Evolutionary conservation across 805 yeast genomes (phyloP).

Genomic region (Schwanniomyces sp.): DNA sequence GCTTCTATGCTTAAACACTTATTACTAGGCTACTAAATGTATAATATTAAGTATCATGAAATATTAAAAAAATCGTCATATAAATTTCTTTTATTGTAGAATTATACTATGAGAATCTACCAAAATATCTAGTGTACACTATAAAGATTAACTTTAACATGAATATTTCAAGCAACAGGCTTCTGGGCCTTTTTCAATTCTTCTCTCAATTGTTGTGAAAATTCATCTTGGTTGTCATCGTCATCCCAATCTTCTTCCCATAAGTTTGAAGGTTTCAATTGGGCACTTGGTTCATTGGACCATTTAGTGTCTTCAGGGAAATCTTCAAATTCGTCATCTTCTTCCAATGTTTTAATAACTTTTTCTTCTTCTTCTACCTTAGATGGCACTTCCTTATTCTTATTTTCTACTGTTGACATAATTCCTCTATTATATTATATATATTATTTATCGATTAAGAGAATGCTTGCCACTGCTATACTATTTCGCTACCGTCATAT

Average conservation of each 20-base stretch:
- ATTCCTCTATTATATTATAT: background rate
- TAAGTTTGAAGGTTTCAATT: constrained; percentile 55
- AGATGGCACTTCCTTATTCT: background rate
- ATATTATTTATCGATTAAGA: background rate
- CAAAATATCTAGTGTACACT: background rate
- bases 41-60: constrained; percentile 1
- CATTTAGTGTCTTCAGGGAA: constrained; percentile 85
- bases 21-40: constrained; percentile 1
- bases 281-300: constrained; percentile 57
- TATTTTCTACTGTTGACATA: constrained; percentile 4
- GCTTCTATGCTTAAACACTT: constrained; percentile 77
- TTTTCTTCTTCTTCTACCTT: constrained; percentile 29
- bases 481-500: background rate
- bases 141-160: background rate
- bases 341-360: constrained; percentile 75
- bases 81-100: background rate
- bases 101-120: background rate
- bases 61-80: background rate
- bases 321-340: constrained; percentile 96
- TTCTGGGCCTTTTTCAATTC: constrained; percentile 33
- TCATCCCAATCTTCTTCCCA: constrained; percentile 99
- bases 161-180: constrained; percentile 3
- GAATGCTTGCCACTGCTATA: background rate
- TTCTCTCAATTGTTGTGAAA: constrained; percentile 67
- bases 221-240: constrained; percentile 89